Evolutionary conservation across 495 filamentous ascomycete species (phyloP).

Genomic region (Aspergillus diversus): DNA sequence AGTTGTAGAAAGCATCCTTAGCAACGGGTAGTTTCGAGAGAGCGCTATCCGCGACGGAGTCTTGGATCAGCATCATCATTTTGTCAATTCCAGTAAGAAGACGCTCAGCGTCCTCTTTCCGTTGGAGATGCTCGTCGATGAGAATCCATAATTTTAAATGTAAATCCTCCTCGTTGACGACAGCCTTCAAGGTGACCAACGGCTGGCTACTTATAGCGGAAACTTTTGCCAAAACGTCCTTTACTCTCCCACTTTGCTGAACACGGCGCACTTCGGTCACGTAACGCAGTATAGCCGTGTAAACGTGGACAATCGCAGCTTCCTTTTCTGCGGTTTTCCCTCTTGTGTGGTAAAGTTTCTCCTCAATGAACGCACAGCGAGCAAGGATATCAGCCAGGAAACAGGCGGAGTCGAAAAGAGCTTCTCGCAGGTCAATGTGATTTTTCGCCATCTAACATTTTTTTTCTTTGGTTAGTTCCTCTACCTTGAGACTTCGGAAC

Average conservation of each 20-base stretch:
- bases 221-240: slow-evolving; percentile 10
- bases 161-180: slow-evolving; percentile 7
- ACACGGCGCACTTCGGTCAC: not conserved
- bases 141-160: slow-evolving; percentile 14
- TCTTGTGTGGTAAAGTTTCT: slow-evolving; percentile 5
- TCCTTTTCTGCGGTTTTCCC: slow-evolving; percentile 6
- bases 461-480: too few species aligned
- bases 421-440: slow-evolving; percentile 11
- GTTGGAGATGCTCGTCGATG: slow-evolving; percentile 10
- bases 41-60: not conserved
- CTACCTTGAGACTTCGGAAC: too few species aligned
- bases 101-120: slow-evolving; percentile 11
- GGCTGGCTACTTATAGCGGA: slow-evolving; percentile 6
- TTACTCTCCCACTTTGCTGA: slow-evolving; percentile 8
- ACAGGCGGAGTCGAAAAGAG: slow-evolving; percentile 10
- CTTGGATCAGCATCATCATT: slow-evolving; percentile 5
- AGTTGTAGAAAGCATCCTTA: not conserved
- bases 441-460: slow-evolving; percentile 14
- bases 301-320: slow-evolving; percentile 9
- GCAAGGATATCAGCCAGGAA: slow-evolving; percentile 16
- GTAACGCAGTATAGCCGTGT: slow-evolving; percentile 18
- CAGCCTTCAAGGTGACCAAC: slow-evolving; percentile 8
- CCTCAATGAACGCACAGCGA: slow-evolving; percentile 14
- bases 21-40: not conserved
- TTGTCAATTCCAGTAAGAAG: slow-evolving; percentile 13